Evolutionary conservation across 2,329 filamentous ascomycete genomes (phyloP), one percentile per base, ranked within the genome.

Genomic region (Alternaria postmessia): DNA sequence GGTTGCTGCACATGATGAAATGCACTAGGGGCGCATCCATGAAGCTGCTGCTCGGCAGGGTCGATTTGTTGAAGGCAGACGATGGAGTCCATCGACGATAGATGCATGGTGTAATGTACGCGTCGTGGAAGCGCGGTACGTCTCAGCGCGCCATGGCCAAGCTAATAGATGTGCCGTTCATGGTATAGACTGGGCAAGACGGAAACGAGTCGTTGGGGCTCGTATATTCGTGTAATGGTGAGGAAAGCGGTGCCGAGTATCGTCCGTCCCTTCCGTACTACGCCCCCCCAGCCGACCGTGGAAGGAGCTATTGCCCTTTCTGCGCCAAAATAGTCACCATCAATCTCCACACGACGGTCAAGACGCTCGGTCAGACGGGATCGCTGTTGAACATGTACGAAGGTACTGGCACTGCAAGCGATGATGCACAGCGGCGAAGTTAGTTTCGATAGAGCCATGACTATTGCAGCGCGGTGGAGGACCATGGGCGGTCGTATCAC

Each of bases 161-260:
- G 60, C 66, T 72, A 76, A 75, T 76, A 71, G 72, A 71, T 65
- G 62, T 73, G 63, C 74, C 74, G 34, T 51, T 66, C 68, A 42
- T 28, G 62, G 74, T 44, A 59, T 77, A 75, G 72, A 30, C 44
- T 26, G 49, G 66, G 66, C 62, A 65, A 32, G 52, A 39, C 54
- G 60, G 56, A 46, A 57, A 60, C 60, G 67, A 70, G 54, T 70
- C 66, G 59, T 63, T 73, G 67, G 68, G 70, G 61, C 63, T 63
- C 59, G 65, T 59, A 59, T 53, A 56, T 49, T 60, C 39, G 36
- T 59, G 57, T 52, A 56, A 62, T 66, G 54, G 53, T 49, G 44
- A 63, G 48, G 56, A 62, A 58, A 61, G 66, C 61, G 57, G 61
- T 70, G 72, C 71, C 72, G 71, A 72, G 66, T 54, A 63, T 65